Evolutionary conservation across 2,329 filamentous ascomycete species (phyloP), one percentile per base, ranked within the genome.

Genomic region (Zymoseptoria pseudotritici): DNA sequence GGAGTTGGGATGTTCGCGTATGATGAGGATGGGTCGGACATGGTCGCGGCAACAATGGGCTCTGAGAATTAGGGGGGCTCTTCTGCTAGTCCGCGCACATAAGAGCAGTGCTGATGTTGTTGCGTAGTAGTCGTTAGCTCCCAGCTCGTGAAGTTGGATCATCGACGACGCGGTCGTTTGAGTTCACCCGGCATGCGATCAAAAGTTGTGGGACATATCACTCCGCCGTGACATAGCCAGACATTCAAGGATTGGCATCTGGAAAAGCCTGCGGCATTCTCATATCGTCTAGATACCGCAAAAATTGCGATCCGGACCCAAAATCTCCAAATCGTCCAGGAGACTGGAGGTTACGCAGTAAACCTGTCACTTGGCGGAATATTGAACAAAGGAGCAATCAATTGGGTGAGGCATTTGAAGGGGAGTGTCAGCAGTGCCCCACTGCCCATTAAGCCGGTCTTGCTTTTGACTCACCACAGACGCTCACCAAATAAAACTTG

Each of bases 1-100:
- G 68, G 63, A n/a, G 67, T 60, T 7, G 67, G 64, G 53, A 77
- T 72, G 55, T 81, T 82, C 58, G 86, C 88, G 21, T 73, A 74
- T 19, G 71, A 73, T 53, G 70, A 72, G 11, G 86, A 84, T 21
- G 88, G 79, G 19, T 69, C 68, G 53, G 71, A 70, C 70, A 74
- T 71, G 56, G 52, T 63, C 56, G 57, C 51, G 19, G 55, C 26
- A 50, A 51, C 24, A 26, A 20, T 50, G 31, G 2, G 22, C 22
- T 24, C 22, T 50, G 29, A 26, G 11, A 22, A 17, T 6, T 3
- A 17, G 11, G 17, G 11, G 9, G 11, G 17, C 10, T 11, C 10
- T 42, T 17, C 11, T 42, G 36, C 36, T 42, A 17, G 36, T 13
- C 9, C 11, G 36, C 3, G 36, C 11, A 5, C 1, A 42, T 13